phyloP scores from a whole-genome alignment of 148 eudicot species.

The Persicaria maculosa region DNA sequence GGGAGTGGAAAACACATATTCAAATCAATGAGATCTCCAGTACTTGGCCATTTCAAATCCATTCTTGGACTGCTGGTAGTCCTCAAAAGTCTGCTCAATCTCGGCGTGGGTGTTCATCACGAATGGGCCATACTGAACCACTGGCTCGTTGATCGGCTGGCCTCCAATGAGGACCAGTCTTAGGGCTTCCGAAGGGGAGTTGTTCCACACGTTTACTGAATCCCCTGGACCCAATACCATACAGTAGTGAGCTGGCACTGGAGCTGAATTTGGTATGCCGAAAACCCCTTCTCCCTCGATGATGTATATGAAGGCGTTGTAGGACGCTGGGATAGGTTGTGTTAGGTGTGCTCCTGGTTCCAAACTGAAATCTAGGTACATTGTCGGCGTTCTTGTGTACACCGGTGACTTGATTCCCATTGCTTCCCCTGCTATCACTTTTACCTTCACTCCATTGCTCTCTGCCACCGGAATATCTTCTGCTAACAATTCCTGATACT shows the following conservation, averaged over 20 bases:
- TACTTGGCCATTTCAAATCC: conserved; percentile 80
- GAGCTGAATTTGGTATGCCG: conserved; percentile 31
- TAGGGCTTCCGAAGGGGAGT: conserved; percentile 32
- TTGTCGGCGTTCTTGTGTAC: conserved; percentile 85
- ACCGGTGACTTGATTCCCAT: conserved; percentile 82
- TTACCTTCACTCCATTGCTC: conserved; percentile 58
- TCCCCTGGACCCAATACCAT: conserved; percentile 76
- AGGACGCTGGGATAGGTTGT: conserved; percentile 62
- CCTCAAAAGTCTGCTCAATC: conserved; percentile 70
- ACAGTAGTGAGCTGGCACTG: conserved; percentile 51
- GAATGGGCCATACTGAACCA: conserved; percentile 93
- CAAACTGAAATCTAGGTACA: conserved; percentile 80
- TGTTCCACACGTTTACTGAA: conserved; percentile 70
- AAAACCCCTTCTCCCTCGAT: conserved; percentile 79
- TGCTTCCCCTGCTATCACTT: conserved; percentile 86
- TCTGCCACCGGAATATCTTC: conserved; percentile 57
- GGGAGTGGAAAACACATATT: not conserved
- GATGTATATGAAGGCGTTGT: conserved; percentile 65
- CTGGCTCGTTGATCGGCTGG: conserved; percentile 72
- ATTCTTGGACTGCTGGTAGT: conserved; percentile 58
- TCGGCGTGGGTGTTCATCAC: conserved; percentile 96
- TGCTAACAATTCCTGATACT: conserved; percentile 64
- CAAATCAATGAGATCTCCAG: conserved; percentile 48
- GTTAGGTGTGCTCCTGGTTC: conserved; percentile 50
- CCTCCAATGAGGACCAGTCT: conserved; percentile 77